A percentile compares a stretch with the other conserved stretches of the same genome.
Evolutionary conservation across 495 filamentous ascomycete species (phyloP).

Genomic region (Filosporella fistucella): DNA sequence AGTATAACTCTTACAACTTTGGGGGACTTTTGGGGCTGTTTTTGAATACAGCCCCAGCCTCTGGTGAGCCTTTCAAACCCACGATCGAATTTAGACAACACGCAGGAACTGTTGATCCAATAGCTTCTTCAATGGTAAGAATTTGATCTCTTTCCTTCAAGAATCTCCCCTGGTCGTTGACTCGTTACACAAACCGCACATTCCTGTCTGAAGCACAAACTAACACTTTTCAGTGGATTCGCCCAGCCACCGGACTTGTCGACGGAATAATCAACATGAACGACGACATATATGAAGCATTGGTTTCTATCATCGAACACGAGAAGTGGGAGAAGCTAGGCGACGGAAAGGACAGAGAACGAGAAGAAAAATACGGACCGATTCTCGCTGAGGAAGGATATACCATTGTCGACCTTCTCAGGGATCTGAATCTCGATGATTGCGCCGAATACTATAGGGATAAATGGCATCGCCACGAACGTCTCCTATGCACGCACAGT

Average conservation of each 20-base stretch:
- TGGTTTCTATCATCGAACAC: conserved; percentile 5
- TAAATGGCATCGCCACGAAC: too few species aligned
- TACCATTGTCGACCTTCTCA: conserved; percentile 9
- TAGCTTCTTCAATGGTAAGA: too few species aligned
- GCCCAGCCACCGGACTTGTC: too few species aligned
- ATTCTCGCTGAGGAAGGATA: conserved; percentile 4
- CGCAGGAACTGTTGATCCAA: conserved; percentile 28
- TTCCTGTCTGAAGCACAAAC: too few species aligned
- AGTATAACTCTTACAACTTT: not conserved
- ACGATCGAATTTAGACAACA: conserved; percentile 42
- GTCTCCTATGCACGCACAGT: too few species aligned
- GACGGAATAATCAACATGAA: conserved; percentile 27
- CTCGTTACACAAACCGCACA: too few species aligned
- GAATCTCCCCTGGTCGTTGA: conserved; percentile 28
- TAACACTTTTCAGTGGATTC: too few species aligned
- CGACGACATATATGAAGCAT: conserved; percentile 26
- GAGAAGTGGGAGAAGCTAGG: conserved; percentile 6
- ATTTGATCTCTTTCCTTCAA: too few species aligned
- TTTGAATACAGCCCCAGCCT: too few species aligned
- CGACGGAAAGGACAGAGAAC: not conserved
- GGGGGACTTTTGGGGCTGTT: not conserved
- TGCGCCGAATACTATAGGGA: conserved; percentile 3
- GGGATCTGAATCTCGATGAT: not conserved
- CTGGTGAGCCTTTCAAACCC: conserved; percentile 6
- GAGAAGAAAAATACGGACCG: not conserved